Evolutionary conservation across 495 filamentous ascomycete genomes (phyloP).

Genomic region (Cetradonia linearis): DNA sequence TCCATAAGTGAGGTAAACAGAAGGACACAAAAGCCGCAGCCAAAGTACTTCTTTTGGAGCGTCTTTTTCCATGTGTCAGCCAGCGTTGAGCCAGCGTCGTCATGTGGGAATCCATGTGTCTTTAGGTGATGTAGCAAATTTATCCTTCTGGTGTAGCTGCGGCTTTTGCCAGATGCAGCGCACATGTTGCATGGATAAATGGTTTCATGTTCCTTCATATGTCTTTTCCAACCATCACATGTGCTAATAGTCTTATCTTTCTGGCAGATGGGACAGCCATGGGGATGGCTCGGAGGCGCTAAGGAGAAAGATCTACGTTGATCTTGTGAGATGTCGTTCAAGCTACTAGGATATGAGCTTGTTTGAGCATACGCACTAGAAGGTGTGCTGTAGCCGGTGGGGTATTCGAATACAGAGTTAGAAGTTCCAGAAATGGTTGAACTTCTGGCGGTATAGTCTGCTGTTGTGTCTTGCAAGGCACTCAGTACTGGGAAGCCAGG

Average conservation of each 20-base stretch:
- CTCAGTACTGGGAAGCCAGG: background rate
- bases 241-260: background rate
- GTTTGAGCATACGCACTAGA: background rate
- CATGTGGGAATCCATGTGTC: background rate
- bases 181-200: background rate
- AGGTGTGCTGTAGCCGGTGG: background rate
- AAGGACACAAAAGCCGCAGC: slow-evolving; percentile 1
- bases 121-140: background rate
- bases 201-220: background rate
- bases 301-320: background rate
- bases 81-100: background rate
- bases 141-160: background rate
- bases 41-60: background rate
- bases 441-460: background rate
- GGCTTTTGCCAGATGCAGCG: background rate
- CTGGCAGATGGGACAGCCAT: background rate
- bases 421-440: background rate
- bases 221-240: background rate
- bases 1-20: background rate
- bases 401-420: background rate
- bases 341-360: background rate
- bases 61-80: background rate
- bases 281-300: background rate
- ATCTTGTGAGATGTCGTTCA: background rate
- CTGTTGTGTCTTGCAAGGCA: background rate